Conservation (phyloP, 2,329 filamentous ascomycete genomes). For the Elsinoe fawcettii region DNA sequence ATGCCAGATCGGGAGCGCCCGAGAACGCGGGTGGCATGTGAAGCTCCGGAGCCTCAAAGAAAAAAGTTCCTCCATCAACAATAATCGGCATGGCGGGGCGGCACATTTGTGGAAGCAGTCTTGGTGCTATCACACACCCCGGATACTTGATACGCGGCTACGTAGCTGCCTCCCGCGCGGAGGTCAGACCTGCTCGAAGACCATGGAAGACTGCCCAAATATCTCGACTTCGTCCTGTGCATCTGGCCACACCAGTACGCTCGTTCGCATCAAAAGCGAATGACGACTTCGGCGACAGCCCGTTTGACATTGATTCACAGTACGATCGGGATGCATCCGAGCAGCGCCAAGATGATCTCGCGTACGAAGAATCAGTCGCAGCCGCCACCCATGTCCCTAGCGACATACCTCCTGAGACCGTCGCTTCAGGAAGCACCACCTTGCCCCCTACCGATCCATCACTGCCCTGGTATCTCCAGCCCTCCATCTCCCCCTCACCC, state of each 20-base stretch:
- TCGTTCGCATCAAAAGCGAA: neutral
- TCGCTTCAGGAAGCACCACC: neutral
- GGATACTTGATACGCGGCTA: constrained; percentile 8
- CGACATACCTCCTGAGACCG: neutral
- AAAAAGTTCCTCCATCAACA: neutral
- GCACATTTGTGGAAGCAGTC: neutral
- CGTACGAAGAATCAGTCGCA: neutral
- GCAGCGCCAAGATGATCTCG: neutral
- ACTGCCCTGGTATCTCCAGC: constrained; percentile 77
- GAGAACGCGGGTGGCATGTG: neutral
- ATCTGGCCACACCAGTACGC: neutral
- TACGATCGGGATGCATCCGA: neutral
- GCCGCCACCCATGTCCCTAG: neutral
- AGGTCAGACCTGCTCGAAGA: neutral
- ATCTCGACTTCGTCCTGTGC: neutral
- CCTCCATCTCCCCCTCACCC: constrained; percentile 32
- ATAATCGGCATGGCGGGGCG: neutral
- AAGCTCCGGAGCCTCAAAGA: neutral
- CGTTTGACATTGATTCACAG: neutral
- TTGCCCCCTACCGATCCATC: constrained; percentile 19
- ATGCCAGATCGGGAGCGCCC: neutral
- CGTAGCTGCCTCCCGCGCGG: constrained; percentile 1
- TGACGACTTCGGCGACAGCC: neutral
- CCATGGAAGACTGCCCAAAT: neutral
- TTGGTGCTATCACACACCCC: neutral